Base-by-base conservation (phyloP, 257 asterid species). In the Eustoma russellianum region DNA sequence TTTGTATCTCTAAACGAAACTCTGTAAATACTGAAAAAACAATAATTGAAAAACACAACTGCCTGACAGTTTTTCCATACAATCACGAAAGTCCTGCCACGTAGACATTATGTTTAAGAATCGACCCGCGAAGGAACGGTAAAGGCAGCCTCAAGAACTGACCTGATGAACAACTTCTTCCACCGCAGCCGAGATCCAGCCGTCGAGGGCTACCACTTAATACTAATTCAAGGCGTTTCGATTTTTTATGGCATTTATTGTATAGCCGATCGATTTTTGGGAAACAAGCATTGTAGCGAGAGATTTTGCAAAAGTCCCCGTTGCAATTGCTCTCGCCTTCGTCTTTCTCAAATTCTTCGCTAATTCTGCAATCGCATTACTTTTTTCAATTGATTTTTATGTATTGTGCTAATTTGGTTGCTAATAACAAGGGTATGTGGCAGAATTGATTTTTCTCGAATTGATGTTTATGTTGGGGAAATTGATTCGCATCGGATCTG, bases 381-480 rank as follows among this genome's bases (percentile, higher is more conserved):
- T n/a, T n/a, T n/a, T n/a, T n/a, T n/a, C n/a, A n/a, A 13, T 54
- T 5, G 7, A 3, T 49, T 5, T 46, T 18, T 2, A 16, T 45
- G 19, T 45, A 24, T 52, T 63, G 8, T 7, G 13, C 18, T 59
- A 1, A 24, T 17, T 48, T 30, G 46, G 24, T 65, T 46, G 53
- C 61, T 19, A 28, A 44, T 73, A 66, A 55, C 63, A 78, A 85
- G 82, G 73, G 57, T 46, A 61, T 70, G 67, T 67, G 70, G 53
- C 52, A 41, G 61, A 33, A 40, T 55, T 15, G 17, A 54, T 17
- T 52, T 64, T 64, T 61, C 65, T 57, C 73, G 60, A 44, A 57
- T 79, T 87, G 74, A 72, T 77, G 94, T 65, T 83, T 69, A 63
- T 78, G 79, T 70, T 75, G 66, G 93, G 73, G 40, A 63, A 70